A percentile compares a stretch with the other conserved stretches of the same genome.
Conservation (phyloP, 176 grass and related monocot genomes). For the Otatea glauca region DNA sequence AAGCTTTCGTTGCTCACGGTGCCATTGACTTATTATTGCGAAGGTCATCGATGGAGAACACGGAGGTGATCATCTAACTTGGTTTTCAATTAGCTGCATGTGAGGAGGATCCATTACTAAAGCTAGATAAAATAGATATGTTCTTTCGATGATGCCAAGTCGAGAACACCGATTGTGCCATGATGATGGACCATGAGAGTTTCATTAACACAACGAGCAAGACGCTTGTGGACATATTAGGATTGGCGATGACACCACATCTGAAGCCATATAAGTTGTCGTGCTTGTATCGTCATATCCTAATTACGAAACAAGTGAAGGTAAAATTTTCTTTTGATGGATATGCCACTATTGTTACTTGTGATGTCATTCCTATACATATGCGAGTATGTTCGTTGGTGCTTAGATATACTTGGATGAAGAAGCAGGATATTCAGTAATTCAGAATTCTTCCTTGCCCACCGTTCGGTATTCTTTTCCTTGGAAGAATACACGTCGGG, state of each 20-base stretch:
- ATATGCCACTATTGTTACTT: background rate
- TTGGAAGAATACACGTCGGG: no score
- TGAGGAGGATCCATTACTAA: no score
- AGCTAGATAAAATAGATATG: accelerated
- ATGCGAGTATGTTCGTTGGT: background rate
- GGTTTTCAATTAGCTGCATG: no score
- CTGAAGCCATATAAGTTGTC: background rate
- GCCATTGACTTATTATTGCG: no score
- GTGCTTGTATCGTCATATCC: background rate
- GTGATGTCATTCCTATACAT: background rate
- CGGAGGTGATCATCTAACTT: no score
- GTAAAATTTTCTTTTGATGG: background rate
- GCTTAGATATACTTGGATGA: background rate
- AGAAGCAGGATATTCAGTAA: background rate
- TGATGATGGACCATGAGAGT: background rate
- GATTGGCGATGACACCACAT: background rate
- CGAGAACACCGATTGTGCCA: background rate
- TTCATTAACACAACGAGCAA: background rate
- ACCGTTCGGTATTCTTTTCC: no score
- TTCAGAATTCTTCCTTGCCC: no score
- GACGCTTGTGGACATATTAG: background rate
- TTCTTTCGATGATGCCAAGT: no score
- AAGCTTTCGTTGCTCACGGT: no score
- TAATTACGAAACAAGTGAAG: background rate
- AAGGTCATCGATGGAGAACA: no score